Conservation (phyloP, 2,329 filamentous ascomycete species). For the Cyanodermella asteris region DNA sequence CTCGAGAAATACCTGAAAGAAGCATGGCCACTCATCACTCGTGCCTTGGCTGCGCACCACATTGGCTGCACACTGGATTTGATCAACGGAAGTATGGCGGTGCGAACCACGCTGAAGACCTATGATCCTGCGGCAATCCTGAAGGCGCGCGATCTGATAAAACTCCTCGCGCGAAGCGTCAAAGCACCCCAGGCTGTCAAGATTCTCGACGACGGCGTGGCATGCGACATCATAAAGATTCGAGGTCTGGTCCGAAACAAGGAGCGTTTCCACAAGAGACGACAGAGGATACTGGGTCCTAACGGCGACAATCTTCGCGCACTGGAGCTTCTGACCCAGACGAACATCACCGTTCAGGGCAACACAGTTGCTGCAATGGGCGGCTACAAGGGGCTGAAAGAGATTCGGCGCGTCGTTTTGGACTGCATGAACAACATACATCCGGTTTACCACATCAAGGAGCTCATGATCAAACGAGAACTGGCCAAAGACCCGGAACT, state of each 20-base stretch:
- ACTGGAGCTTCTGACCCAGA: conserved; percentile 72
- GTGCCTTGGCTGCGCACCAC: conserved; percentile 63
- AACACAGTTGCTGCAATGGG: conserved; percentile 91
- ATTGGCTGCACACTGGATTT: conserved; percentile 85
- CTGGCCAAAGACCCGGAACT: conserved; percentile 74
- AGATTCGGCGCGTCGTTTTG: conserved; percentile 69
- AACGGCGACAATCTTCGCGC: conserved; percentile 86
- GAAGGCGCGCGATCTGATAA: conserved; percentile 85
- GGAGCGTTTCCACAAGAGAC: conserved; percentile 82
- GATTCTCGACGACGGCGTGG: conserved; percentile 77
- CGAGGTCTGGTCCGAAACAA: conserved; percentile 77
- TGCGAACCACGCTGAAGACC: conserved; percentile 81
- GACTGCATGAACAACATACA: conserved; percentile 95
- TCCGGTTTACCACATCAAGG: conserved; percentile 81
- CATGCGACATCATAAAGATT: conserved; percentile 93
- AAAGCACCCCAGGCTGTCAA: conserved; percentile 83
- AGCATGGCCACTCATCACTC: conserved; percentile 79
- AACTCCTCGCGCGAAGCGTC: conserved; percentile 73
- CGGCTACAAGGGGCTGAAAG: conserved; percentile 78
- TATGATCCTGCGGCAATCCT: conserved; percentile 83
- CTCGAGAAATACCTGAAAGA: conserved; percentile 84
- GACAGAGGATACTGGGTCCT: conserved; percentile 79
- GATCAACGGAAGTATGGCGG: conserved; percentile 88
- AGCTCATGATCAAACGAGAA: conserved; percentile 84
- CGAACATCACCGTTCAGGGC: conserved; percentile 87